Evolutionary conservation across 2,329 filamentous ascomycete genomes (phyloP), one percentile per base, ranked within the genome.

Genomic region (Alternaria sp.): DNA sequence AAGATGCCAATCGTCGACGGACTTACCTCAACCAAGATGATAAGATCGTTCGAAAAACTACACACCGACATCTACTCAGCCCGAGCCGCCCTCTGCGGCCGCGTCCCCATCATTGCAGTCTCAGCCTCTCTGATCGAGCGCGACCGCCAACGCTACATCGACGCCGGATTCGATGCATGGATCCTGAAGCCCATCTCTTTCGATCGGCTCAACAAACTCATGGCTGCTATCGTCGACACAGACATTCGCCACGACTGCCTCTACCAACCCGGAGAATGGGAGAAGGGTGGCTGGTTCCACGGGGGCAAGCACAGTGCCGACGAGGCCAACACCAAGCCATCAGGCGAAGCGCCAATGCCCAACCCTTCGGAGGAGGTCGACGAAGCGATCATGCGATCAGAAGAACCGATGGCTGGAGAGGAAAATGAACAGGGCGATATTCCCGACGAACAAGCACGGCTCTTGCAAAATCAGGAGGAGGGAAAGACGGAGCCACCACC

Each of bases 1-100:
- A 26, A 96, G 93, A 97, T 97, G 93, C 93, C 93, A 17, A 96
- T 97, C 30, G 91, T 96, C 5, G 93, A 97, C 74, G 93, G 93
- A 13, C 85, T 94, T 25, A 89, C 86, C 4, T 93, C 93, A 15
- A 91, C 93, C 0, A 93, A 93, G 78, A 91, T 93, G 86, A 97
- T 97, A 65, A 86, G 93, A 25, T 88, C 88, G 0, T 89, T 86
- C 57, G 93, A 96, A 75, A 86, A 86, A 60, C 81, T 81, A 0
- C 82, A 82, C 78, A 74, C 71, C 55, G 80, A 86, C 71, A 81
- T 82, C 0, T 83, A 91, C 26, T 93, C 91, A 1, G 71, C 80
- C 1, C 82, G 89, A 58, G 89, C 89, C 4, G 73, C 80, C 1
- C 76, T 82, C 2, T 91, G 93, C 56, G 87, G 88, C 23, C 87